Evolutionary conservation across 2,329 filamentous ascomycete genomes (phyloP), one percentile per base, ranked within the genome.

Genomic region (Fusarium armeniacum): DNA sequence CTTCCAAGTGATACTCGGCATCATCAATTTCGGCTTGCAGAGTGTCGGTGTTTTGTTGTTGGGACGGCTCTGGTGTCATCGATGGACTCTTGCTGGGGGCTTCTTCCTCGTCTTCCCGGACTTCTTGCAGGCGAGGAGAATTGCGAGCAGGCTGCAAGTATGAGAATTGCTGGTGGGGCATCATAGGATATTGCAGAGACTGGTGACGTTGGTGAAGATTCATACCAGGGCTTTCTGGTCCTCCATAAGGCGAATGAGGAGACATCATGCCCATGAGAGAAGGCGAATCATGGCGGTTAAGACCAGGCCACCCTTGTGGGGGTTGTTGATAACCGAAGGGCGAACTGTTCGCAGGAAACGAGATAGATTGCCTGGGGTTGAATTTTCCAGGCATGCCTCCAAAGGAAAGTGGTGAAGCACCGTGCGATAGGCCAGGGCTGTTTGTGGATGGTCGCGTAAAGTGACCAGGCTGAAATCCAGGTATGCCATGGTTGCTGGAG

Each of bases 21-120:
- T 94, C 92, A 51, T 96, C 91, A 58, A 97, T 91, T 71, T 96
- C 93, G 66, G 90, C 91, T 77, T 97, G 93, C 26, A 97, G 85
- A 71, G 94, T 94, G 72, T 94, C 91, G 47, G 81, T 79, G 54
- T 85, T 81, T 46, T 82, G 82, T 50, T 82, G 81, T 47, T 80
- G 79, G 13, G 72, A 58, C 12, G 85, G 82, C 72, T 89, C 85
- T 0, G 86, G 84, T 0, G 85, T 86, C 73, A 85, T 86, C 2
- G 85, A 87, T 12, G 83, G 83, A 59, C 82, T 87, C 78, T 87
- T 85, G 71, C 76, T 80, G 28, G 62, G 66, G 1, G 79, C 78
- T 62, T 92, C 91, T 69, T 92, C 91, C 24, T 93, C 91, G 58
- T 89, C 89, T 76, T 94, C 91, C n/a, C 86, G 87, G 18, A 94